A percentile compares a stretch with the other conserved stretches of the same genome.
Conservation (phyloP, 306 rosid species). For the Canavalia ensiformis region DNA sequence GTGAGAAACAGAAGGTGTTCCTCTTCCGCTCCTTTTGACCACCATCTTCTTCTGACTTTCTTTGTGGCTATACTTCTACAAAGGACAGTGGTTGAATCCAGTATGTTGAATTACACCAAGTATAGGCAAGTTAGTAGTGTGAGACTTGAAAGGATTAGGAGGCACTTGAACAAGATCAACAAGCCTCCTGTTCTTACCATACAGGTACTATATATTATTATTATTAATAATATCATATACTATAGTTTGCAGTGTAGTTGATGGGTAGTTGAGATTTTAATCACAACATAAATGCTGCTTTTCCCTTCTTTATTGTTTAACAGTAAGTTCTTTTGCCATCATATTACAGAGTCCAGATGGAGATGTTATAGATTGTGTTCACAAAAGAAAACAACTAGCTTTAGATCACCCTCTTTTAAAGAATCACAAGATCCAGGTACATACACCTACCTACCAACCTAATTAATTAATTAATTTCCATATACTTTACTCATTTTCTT, state of each 20-base stretch:
- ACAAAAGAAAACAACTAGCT: conserved; percentile 67
- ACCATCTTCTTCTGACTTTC: conserved; percentile 44
- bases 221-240: not conserved
- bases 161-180: conserved; percentile 78
- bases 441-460: not conserved
- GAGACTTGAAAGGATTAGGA: conserved; percentile 75
- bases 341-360: conserved; percentile 77
- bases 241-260: not conserved
- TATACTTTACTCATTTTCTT: not conserved
- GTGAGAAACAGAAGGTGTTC: conserved; percentile 27
- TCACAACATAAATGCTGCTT: conserved; percentile 21
- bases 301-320: not conserved
- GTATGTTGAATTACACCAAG: conserved; percentile 59
- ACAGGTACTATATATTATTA: conserved; percentile 58
- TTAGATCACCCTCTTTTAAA: conserved; percentile 68
- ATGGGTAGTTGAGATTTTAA: conserved; percentile 39
- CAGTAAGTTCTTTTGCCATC: not conserved
- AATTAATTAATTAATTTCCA: conserved; percentile 4
- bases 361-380: conserved; percentile 65
- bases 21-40: not conserved
- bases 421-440: conserved; percentile 73
- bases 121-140: conserved; percentile 64
- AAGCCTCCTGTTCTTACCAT: conserved; percentile 79
- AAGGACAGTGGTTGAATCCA: conserved; percentile 45
- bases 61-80: conserved; percentile 47